Conservation (phyloP, 2,329 filamentous ascomycete genomes). For the Botrytis fragariae region DNA sequence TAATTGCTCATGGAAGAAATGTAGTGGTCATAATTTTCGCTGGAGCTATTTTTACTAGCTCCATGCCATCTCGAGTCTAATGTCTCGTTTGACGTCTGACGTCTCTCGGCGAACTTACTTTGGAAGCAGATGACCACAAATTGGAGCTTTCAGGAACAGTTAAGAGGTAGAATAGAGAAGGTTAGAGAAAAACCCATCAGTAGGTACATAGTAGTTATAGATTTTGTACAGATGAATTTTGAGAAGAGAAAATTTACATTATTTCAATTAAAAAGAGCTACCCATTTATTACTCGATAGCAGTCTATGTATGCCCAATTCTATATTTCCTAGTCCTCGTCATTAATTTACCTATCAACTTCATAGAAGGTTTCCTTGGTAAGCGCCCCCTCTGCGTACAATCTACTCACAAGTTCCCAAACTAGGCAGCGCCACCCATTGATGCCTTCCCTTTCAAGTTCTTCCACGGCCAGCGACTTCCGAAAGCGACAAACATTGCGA, state of each 20-base stretch:
- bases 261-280: neutral
- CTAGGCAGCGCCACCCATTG: constrained; percentile 26
- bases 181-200: neutral
- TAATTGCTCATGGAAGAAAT: neutral
- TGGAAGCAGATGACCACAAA: neutral
- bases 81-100: neutral
- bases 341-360: neutral
- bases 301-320: neutral
- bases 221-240: neutral
- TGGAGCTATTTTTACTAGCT: neutral
- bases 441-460: constrained; percentile 35
- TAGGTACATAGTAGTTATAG: neutral
- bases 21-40: no score
- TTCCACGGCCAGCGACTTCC: constrained; percentile 40
- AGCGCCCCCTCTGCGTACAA: no score
- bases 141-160: neutral
- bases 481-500: constrained; percentile 41
- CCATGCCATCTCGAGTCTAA: neutral
- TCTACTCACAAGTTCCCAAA: neutral
- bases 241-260: neutral
- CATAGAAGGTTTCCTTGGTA: neutral
- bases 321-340: neutral
- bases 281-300: neutral
- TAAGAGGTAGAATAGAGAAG: neutral
- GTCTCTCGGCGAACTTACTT: neutral